Conservation (phyloP, 1,284 basidiomycete genomes). For the Trichosporon inkin region DNA sequence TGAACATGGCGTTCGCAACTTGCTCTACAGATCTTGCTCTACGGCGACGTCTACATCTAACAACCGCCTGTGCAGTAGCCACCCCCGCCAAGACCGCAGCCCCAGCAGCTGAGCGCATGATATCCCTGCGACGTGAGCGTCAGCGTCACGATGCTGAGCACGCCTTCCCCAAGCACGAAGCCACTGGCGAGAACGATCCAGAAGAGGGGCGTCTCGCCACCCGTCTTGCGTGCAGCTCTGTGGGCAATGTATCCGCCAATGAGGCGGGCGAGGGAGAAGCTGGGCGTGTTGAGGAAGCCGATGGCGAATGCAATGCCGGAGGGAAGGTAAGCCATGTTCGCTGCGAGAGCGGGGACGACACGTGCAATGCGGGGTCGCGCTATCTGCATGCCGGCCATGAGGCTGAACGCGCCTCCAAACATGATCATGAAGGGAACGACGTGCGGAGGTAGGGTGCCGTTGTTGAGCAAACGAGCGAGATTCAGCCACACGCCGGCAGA, state of each 20-base stretch:
- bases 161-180: constrained; percentile 88
- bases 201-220: constrained; percentile 59
- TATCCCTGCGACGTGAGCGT: constrained; percentile 69
- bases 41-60: background rate
- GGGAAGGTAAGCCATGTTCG: constrained; percentile 65
- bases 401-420: constrained; percentile 68
- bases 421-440: constrained; percentile 73
- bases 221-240: constrained; percentile 55
- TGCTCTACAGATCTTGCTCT: background rate
- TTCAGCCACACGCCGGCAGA: constrained; percentile 78
- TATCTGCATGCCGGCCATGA: constrained; percentile 53
- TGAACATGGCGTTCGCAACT: too few relatives aligned
- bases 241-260: constrained; percentile 81
- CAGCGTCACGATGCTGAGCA: constrained; percentile 76
- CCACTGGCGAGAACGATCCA: constrained; percentile 87
- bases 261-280: constrained; percentile 85
- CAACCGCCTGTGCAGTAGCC: constrained; percentile 51
- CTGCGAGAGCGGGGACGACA: constrained; percentile 42
- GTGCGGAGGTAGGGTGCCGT: constrained; percentile 74
- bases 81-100: constrained; percentile 63
- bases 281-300: constrained; percentile 87
- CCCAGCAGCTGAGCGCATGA: constrained; percentile 73
- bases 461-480: constrained; percentile 76
- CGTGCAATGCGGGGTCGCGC: background rate
- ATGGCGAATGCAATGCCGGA: constrained; percentile 80